These are phyloP conservation scores for Fusarium dlaminii DNA, from an alignment of 2,329 filamentous ascomycete genomes.

Conservation along the genomic window DNA sequence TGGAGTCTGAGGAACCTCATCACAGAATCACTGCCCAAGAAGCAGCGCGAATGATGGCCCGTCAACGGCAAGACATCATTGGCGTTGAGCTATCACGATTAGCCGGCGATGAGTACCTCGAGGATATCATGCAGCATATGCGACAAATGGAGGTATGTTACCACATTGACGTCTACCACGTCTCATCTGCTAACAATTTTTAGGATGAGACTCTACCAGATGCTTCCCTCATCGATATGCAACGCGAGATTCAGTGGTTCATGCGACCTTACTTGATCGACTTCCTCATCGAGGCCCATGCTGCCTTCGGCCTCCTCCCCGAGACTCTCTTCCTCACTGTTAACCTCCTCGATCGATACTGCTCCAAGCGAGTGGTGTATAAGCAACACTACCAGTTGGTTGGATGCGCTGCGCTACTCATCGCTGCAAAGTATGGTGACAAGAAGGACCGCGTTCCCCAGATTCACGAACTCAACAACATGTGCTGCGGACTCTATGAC, in stretches of 20 bases:
- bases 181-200: constrained; percentile 39
- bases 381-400: constrained; percentile 99
- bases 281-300: constrained; percentile 96
- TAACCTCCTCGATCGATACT: constrained; percentile 97
- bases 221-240: constrained; percentile 97
- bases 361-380: constrained; percentile 96
- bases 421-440: constrained; percentile 98
- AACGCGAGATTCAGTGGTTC: constrained; percentile 99
- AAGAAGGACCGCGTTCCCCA: constrained; percentile 99
- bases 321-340: constrained; percentile 96
- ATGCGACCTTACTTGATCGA: constrained; percentile 98
- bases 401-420: constrained; percentile 93
- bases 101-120: constrained; percentile 89
- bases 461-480: constrained; percentile 95
- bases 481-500: constrained; percentile 98
- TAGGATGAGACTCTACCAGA: constrained; percentile 89
- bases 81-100: constrained; percentile 87
- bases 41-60: constrained; percentile 79
- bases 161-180: background rate
- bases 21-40: constrained; percentile 76
- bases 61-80: constrained; percentile 86
- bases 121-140: constrained; percentile 95
- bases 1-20: constrained; percentile 63
- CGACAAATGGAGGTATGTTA: constrained; percentile 84
- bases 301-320: constrained; percentile 90